phyloP scores from a whole-genome alignment of 192 early-diverging fungal genomes.

The Lobosporangium transversale region DNA sequence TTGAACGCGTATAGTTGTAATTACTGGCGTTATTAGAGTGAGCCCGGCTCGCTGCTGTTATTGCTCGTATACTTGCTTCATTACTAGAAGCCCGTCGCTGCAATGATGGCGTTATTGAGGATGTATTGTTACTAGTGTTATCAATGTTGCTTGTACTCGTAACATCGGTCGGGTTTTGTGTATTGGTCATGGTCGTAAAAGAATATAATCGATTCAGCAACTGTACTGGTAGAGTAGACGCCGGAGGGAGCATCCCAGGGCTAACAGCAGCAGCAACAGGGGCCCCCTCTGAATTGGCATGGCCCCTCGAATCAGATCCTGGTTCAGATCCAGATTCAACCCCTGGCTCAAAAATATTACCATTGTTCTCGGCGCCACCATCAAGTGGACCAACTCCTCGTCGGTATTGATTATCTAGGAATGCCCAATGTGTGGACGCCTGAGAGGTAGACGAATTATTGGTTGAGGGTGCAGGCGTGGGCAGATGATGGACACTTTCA shows the following conservation, averaged over 20 bases:
- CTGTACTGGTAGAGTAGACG: slow-evolving; percentile 12
- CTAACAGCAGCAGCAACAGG: neutral
- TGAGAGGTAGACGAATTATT: slow-evolving; percentile 19
- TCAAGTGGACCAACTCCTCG: neutral
- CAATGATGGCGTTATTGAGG: neutral
- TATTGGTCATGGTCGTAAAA: slow-evolving; percentile 8
- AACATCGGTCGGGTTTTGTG: slow-evolving; percentile 9
- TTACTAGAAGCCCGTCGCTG: neutral
- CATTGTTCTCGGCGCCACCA: neutral
- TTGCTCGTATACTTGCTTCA: neutral
- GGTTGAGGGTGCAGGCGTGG: slow-evolving; percentile 22
- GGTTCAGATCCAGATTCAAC: neutral
- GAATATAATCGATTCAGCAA: slow-evolving; percentile 38
- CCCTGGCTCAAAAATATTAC: neutral
- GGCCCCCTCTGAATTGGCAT: neutral
- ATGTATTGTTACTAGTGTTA: neutral
- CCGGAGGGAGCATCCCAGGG: neutral
- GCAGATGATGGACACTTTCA: slow-evolving; percentile 15
- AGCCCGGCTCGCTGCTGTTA: neutral
- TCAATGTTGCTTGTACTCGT: neutral
- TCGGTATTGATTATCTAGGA: neutral
- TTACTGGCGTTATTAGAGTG: neutral
- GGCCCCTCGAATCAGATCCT: too few species aligned
- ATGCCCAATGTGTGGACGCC: slow-evolving; percentile 15
- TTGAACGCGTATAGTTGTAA: neutral